Conservation (phyloP, 2,329 filamentous ascomycete genomes). For the Alternaria angustiovoidea region DNA sequence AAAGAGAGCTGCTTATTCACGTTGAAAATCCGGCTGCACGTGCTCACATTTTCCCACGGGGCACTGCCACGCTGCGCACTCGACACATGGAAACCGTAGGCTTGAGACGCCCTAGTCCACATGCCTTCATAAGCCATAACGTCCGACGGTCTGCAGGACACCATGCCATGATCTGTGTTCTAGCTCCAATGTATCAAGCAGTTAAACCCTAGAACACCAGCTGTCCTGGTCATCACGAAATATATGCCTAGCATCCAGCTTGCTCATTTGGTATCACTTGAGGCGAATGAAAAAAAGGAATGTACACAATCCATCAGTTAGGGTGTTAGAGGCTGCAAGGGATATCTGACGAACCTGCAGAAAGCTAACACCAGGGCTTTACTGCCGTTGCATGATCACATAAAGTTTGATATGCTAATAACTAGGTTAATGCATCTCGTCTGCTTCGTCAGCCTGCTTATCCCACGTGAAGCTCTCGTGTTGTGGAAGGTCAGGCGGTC, state of each 20-base stretch:
- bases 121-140: not conserved
- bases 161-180: not conserved
- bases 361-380: not conserved
- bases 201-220: not conserved
- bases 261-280: not conserved
- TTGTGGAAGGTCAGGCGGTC: not conserved
- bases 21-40: not conserved
- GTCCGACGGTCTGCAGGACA: not conserved
- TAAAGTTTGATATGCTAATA: not conserved
- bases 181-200: not conserved
- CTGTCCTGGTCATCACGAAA: not conserved
- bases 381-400: not conserved
- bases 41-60: not conserved
- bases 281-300: not conserved
- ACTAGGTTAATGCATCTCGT: not conserved
- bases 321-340: not conserved
- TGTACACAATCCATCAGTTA: not conserved
- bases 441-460: not conserved
- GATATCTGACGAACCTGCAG: not conserved
- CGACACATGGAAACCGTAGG: not conserved
- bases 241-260: not conserved
- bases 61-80: not conserved
- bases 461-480: not conserved
- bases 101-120: not conserved
- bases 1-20: not conserved